Evolutionary conservation across 257 asterid genomes (phyloP), one percentile per base, ranked within the genome.

Genomic region (Ilex aquifolium): DNA sequence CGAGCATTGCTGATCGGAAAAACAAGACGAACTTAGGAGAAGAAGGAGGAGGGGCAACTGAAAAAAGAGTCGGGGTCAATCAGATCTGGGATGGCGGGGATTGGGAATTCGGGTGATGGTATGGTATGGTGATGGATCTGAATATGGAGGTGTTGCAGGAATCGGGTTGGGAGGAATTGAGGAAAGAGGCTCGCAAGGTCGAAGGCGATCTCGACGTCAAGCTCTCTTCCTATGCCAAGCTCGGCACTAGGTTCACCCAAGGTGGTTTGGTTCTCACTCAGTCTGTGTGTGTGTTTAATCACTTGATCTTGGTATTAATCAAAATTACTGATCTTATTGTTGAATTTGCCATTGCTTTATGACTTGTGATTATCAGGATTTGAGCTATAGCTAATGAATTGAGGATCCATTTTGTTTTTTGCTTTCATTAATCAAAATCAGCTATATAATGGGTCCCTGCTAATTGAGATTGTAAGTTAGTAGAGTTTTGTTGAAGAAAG

Each of bases 201-300:
- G 99, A 93, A 77, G 91, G 99, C 65, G 99, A 93, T 85, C 91
- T 93, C 77, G 99, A 93, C 72, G 95, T 89, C 27, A 89, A 92
- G 82, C 94, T 92, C 57, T 92, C 97, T 63, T 92, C 99, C 32
- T 92, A 87, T 64, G 97, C 97, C 40, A 92, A 92, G 73, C 95
- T 92, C 68, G 97, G 97, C 52, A 80, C 97, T 63, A 86, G 96
- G 60, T 74, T 92, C 88, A 83, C 87, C 52, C 97, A 87, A 82
- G 91, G 89, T 73, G 91, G 95, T 21, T 21, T 21, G 27, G 27
- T 64, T 50, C 56, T 50, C 56, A 4, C 16, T 50, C 21, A 6
- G 5, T 14, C 56, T 50, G 14, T 50, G 56, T 50, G 5, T 50
- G 56, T n/a, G 56, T 50, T 6, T 50, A 50, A 6, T 50, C 21